Evolutionary conservation across 2,329 filamentous ascomycete genomes (phyloP), one percentile per base, ranked within the genome.

Genomic region (Colletotrichum horii): DNA sequence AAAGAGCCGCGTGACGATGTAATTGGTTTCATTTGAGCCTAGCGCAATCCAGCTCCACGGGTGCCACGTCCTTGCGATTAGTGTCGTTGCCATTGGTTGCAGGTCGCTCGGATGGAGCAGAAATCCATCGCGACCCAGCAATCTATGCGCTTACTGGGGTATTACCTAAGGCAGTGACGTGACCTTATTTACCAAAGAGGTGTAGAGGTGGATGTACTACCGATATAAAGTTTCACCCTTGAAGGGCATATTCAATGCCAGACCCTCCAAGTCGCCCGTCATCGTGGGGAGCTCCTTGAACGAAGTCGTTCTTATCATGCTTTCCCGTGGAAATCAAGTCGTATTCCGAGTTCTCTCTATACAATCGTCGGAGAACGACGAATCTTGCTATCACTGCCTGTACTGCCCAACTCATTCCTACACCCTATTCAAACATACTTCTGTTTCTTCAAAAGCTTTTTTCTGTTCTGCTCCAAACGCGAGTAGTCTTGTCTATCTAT

Each of bases 21-120:
- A 73, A 60, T 64, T 69, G 74, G 74, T 69, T 76, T 76, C 74
- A 76, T 74, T 75, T 74, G 48, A 65, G 74, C 56, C 73, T 76
- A 76, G 74, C 74, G 74, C 66, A 73, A 74, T 76, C 70, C 64
- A 62, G 74, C 22, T 65, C 65, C 65, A 69, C 65, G 70, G 71
- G 55, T 36, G 70, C 70, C 70, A 73, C 65, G 70, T 60, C 74
- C 64, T 22, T 26, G 65, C 43, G n/a, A 65, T 64, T 74, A 65
- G 58, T 69, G 70, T 60, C 58, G 65, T 61, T 74, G 12, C 36
- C 56, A 76, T 76, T 76, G 74, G 74, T 32, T 56, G 12, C 32
- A 30, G 15, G 48, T 48, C 74, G 48, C 70, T 65, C 28, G 58
- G 65, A 76, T 76, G 70, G 56, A 68, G 64, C n/a, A 68, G 22